Evolutionary conservation across 2,329 filamentous ascomycete species (phyloP).

Genomic region (Pestalotiopsis sp.): DNA sequence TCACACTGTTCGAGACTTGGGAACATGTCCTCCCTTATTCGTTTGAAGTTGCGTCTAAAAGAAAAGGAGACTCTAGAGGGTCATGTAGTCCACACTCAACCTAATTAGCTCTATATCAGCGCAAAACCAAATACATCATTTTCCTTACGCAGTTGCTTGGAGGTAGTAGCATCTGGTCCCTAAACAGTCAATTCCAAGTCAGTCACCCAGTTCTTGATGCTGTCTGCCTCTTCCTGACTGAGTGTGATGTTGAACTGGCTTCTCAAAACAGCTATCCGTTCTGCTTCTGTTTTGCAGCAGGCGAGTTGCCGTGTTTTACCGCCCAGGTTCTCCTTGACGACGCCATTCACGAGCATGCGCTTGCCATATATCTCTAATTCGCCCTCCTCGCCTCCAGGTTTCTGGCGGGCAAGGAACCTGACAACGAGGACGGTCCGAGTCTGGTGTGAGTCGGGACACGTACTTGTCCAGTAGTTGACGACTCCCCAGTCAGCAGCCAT

Average conservation of each 20-base stretch:
- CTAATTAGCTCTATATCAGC: too few species aligned
- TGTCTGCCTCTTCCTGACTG: slow-evolving; percentile 28
- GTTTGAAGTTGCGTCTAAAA: too few species aligned
- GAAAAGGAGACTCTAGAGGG: not conserved
- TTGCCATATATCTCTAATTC: slow-evolving; percentile 52
- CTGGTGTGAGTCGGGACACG: slow-evolving; percentile 53
- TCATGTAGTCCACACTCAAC: too few species aligned
- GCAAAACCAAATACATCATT: not conserved
- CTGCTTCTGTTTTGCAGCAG: slow-evolving; percentile 48
- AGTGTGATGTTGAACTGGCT: slow-evolving; percentile 21
- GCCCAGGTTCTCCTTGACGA: slow-evolving; percentile 55
- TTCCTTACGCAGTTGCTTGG: not conserved
- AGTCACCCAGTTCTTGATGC: slow-evolving; percentile 51
- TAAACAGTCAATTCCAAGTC: slow-evolving; percentile 28
- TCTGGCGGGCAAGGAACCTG: slow-evolving; percentile 51
- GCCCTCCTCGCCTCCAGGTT: slow-evolving; percentile 40
- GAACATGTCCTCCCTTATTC: too few species aligned
- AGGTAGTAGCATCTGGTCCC: not conserved
- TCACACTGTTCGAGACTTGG: too few species aligned
- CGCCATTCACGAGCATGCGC: slow-evolving; percentile 50
- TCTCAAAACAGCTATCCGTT: slow-evolving; percentile 21
- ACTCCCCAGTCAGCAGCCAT: slow-evolving; percentile 61
- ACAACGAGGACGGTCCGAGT: slow-evolving; percentile 54
- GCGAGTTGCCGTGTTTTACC: slow-evolving; percentile 51
- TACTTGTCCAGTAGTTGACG: slow-evolving; percentile 60